Conservation (phyloP, 108 stramenopile species). For the Pseudonitzschia multiseries region DNA sequence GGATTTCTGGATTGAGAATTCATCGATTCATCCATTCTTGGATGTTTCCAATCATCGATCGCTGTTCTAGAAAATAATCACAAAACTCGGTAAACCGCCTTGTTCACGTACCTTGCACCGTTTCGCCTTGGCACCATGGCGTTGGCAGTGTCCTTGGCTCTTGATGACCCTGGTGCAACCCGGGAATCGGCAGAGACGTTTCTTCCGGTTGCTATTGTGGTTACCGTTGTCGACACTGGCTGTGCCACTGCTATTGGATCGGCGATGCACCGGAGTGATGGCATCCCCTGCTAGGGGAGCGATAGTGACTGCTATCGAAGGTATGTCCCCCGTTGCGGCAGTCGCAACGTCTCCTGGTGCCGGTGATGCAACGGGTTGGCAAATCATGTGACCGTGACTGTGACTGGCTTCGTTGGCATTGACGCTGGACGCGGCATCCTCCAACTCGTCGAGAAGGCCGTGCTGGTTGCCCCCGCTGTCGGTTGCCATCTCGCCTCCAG, state of each 20-base stretch:
- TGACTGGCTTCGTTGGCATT: not conserved
- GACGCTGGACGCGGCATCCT: not conserved
- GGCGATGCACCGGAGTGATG: not conserved
- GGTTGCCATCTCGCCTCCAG: not conserved
- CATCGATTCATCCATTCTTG: too few relatives aligned
- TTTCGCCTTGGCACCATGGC: slow-evolving; percentile 72
- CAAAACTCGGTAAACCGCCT: too few relatives aligned
- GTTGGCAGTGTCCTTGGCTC: slow-evolving; percentile 68
- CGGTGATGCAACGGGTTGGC: not conserved
- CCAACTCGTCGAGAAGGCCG: not conserved
- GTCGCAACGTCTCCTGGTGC: not conserved
- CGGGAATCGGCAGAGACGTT: slow-evolving; percentile 16
- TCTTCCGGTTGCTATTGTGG: slow-evolving; percentile 3
- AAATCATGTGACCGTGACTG: too few relatives aligned
- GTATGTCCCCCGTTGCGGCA: not conserved
- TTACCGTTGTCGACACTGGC: not conserved
- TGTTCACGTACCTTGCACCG: slow-evolving; percentile 51
- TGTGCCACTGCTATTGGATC: not conserved
- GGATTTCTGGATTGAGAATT: too few relatives aligned
- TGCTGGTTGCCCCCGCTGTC: not conserved
- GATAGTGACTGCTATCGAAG: not conserved
- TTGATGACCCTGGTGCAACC: slow-evolving; percentile 63
- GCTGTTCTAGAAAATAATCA: too few relatives aligned
- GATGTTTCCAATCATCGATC: too few relatives aligned
- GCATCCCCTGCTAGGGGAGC: not conserved